phyloP scores from a whole-genome alignment of 2,329 filamentous ascomycete species.

The Cladorrhinum sp. region DNA sequence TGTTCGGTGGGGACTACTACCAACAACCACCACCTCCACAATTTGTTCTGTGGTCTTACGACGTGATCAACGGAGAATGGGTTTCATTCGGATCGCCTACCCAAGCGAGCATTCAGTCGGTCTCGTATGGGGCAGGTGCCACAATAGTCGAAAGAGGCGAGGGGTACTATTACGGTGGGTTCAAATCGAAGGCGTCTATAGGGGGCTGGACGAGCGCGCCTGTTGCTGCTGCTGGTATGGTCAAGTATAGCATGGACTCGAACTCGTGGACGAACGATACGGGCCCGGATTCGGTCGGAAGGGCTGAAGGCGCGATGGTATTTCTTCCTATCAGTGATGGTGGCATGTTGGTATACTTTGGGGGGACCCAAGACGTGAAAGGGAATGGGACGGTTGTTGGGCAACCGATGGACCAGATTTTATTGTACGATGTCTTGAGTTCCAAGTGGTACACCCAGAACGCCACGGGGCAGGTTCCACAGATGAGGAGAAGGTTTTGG shows the following conservation, averaged over 20 bases:
- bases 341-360: conserved; percentile 61
- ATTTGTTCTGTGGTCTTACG: conserved; percentile 55
- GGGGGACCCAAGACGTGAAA: conserved; percentile 50
- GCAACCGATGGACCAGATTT: conserved; percentile 49
- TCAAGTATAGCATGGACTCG: conserved; percentile 55
- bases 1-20: conserved; percentile 58
- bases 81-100: conserved; percentile 42
- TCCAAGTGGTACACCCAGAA: conserved; percentile 59
- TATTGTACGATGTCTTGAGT: conserved; percentile 59
- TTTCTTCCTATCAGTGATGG: conserved; percentile 59
- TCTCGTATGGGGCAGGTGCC: conserved; percentile 57
- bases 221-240: conserved; percentile 49
- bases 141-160: conserved; percentile 52
- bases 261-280: conserved; percentile 52
- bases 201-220: conserved; percentile 49
- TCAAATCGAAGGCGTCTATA: conserved; percentile 53
- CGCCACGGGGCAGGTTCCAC: conserved; percentile 52
- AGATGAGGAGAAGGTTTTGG: conserved; percentile 54
- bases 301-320: conserved; percentile 59
- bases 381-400: conserved; percentile 46
- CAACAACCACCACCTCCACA: conserved; percentile 39
- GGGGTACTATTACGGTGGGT: conserved; percentile 63
- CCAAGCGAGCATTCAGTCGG: conserved; percentile 39
- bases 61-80: conserved; percentile 56
- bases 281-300: conserved; percentile 49